Conservation (phyloP, 225 moss, liverwort and hornwort genomes). For the Neckera pumila region DNA sequence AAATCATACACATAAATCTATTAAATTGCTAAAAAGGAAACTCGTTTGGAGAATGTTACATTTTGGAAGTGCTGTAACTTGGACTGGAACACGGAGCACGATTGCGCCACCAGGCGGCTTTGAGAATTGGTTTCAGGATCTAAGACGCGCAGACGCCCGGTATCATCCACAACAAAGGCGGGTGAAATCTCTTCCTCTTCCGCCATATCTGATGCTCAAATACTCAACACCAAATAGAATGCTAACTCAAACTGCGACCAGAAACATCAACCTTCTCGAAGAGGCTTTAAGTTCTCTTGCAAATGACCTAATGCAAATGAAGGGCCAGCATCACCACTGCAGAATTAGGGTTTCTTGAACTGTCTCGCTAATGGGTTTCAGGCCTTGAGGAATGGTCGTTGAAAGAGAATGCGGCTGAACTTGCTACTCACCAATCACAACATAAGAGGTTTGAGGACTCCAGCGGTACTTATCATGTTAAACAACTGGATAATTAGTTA, state of each 20-base stretch:
- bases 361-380: neutral
- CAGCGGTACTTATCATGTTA: neutral
- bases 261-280: neutral
- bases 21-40: neutral
- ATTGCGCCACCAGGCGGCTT: neutral
- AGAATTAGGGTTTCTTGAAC: neutral
- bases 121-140: constrained; percentile 3
- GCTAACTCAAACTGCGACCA: neutral
- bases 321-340: neutral
- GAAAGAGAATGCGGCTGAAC: neutral
- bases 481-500: neutral
- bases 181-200: neutral
- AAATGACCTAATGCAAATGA: neutral
- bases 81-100: neutral
- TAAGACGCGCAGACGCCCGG: constrained; percentile 34
- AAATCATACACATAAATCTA: neutral
- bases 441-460: neutral
- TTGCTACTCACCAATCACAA: neutral
- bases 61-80: constrained; percentile 19
- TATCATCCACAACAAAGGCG: constrained; percentile 39
- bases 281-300: neutral
- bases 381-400: neutral
- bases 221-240: neutral
- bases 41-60: neutral
- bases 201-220: neutral